Evolutionary conservation across 2,329 filamentous ascomycete species (phyloP).

Genomic region (Pseudocercospora eumusae): DNA sequence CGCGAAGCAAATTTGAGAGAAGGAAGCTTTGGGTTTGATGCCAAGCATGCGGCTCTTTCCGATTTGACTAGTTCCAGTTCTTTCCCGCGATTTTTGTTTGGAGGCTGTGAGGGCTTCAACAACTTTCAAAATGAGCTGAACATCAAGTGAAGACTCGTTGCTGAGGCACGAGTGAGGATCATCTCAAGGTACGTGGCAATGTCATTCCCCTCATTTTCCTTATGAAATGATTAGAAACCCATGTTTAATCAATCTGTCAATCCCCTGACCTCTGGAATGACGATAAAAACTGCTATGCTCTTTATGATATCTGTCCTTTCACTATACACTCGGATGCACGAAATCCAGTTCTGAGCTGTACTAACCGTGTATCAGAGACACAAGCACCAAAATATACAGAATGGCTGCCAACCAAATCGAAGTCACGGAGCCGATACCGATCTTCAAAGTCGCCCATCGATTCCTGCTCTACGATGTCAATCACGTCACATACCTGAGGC

Average conservation of each 20-base stretch:
- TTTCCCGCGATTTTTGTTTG: neutral
- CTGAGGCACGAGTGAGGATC: constrained; percentile 10
- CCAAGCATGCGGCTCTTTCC: neutral
- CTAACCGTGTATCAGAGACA: neutral
- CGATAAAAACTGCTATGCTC: constrained; percentile 54
- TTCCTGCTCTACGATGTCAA: constrained; percentile 90
- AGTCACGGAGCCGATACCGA: constrained; percentile 65
- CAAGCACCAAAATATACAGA: neutral
- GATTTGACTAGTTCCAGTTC: neutral
- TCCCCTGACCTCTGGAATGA: constrained; percentile 65
- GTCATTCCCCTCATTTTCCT: neutral
- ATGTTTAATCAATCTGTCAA: constrained; percentile 70
- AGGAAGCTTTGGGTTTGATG: neutral
- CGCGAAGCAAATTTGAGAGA: neutral
- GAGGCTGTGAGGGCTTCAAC: constrained; percentile 8
- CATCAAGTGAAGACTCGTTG: constrained; percentile 13
- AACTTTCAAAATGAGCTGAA: constrained; percentile 25
- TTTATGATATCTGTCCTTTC: constrained; percentile 34
- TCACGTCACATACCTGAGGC: constrained; percentile 74
- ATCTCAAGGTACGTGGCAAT: constrained; percentile 17
- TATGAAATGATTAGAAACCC: constrained; percentile 60
- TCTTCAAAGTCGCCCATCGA: constrained; percentile 75
- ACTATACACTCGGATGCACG: neutral
- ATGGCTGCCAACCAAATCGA: constrained; percentile 31
- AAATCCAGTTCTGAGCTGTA: neutral